phyloP scores from a whole-genome alignment of 192 early-diverging fungal species.

The Coemansia sp. region DNA sequence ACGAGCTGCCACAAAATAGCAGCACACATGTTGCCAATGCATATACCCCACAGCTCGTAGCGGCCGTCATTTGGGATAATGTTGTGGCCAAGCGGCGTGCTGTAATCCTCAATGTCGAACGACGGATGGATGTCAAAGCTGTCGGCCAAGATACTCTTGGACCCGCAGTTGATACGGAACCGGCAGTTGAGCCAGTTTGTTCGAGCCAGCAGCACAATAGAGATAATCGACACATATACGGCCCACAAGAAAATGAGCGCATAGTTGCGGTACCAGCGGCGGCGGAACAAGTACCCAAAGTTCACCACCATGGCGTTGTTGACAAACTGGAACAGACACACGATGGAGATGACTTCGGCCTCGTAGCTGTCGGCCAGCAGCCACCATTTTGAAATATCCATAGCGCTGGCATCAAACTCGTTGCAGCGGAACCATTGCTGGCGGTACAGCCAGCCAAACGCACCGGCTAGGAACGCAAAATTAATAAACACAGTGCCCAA shows the following conservation, averaged over 20 bases:
- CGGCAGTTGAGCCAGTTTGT: constrained; percentile 70
- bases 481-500: constrained; percentile 73
- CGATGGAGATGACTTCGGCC: constrained; percentile 61
- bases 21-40: constrained; percentile 45
- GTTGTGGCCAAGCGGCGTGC: constrained; percentile 70
- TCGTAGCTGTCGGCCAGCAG: constrained; percentile 80
- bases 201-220: constrained; percentile 59
- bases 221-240: constrained; percentile 58
- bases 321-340: constrained; percentile 73
- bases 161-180: constrained; percentile 76
- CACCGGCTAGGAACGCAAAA: constrained; percentile 61
- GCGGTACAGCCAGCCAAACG: constrained; percentile 63
- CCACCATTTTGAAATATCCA: constrained; percentile 77
- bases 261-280: constrained; percentile 66
- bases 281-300: constrained; percentile 69
- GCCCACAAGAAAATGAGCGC: constrained; percentile 59
- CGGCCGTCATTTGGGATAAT: constrained; percentile 66
- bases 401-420: constrained; percentile 70
- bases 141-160: constrained; percentile 33
- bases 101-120: constrained; percentile 57
- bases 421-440: constrained; percentile 77
- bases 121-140: constrained; percentile 47
- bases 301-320: constrained; percentile 69
- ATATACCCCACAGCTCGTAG: constrained; percentile 59
- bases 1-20: constrained; percentile 51